phyloP scores from a whole-genome alignment of 305 asterid genomes.

The Fraxinus floribunda region DNA sequence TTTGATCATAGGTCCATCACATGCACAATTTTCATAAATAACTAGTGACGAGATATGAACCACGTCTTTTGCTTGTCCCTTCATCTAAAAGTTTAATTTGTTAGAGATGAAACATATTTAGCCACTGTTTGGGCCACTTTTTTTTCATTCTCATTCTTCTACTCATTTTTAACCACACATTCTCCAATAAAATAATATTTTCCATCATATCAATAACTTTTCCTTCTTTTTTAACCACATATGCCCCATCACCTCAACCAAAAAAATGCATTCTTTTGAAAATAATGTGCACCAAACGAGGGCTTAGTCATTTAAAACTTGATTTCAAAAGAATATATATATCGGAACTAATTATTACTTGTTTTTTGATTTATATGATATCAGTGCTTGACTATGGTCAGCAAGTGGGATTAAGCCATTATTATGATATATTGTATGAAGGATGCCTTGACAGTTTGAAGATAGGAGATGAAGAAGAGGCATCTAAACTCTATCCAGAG shows the following conservation, averaged over 20 bases:
- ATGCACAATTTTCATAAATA: too few species aligned
- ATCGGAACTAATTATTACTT: neutral
- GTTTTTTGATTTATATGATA: neutral
- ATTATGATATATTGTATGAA: constrained; percentile 40
- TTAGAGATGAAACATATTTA: neutral
- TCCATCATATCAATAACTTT: too few species aligned
- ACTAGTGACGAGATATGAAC: neutral
- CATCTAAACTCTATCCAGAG: constrained; percentile 46
- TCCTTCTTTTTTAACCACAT: too few species aligned
- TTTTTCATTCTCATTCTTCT: too few species aligned
- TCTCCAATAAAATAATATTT: too few species aligned
- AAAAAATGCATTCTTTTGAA: too few species aligned
- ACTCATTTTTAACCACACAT: too few species aligned
- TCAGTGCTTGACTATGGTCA: constrained; percentile 39
- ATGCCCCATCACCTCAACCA: too few species aligned
- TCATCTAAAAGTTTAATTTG: neutral
- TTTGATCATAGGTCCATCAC: neutral
- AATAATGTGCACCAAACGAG: too few species aligned
- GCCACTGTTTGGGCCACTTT: too few species aligned
- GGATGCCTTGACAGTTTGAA: constrained; percentile 52
- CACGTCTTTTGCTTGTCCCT: neutral
- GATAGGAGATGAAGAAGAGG: constrained; percentile 49
- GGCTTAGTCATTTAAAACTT: too few species aligned
- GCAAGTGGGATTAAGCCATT: constrained; percentile 49
- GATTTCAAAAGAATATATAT: neutral